A percentile compares a stretch with the other conserved stretches of the same genome.
phyloP scores from a whole-genome alignment of 1,284 basidiomycete species.

The Lentinus polychrous region DNA sequence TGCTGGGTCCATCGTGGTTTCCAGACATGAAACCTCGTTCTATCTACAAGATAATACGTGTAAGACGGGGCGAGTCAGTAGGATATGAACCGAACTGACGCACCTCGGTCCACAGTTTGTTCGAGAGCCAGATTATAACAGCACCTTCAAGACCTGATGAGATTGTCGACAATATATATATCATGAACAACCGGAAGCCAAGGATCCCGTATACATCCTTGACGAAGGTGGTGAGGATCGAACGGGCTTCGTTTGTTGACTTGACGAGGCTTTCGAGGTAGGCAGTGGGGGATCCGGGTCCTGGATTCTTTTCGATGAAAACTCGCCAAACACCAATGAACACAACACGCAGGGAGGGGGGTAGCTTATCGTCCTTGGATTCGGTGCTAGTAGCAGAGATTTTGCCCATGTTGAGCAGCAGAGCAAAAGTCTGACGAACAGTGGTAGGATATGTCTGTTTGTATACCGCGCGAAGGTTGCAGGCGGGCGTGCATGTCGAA shows the following conservation, averaged over 20 bases:
- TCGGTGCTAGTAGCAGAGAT: no score
- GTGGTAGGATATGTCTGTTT: no score
- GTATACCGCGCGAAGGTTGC: no score
- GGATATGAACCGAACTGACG: no score
- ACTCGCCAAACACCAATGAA: neutral
- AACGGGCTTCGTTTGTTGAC: neutral
- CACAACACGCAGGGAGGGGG: neutral
- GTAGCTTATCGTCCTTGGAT: neutral
- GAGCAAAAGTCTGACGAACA: no score
- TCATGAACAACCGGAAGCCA: neutral
- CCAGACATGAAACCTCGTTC: neutral
- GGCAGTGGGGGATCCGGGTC: neutral
- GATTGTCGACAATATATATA: neutral
- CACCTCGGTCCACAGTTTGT: neutral
- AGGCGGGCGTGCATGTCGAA: no score
- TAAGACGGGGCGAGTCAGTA: neutral
- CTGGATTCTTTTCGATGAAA: neutral
- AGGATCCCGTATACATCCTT: constrained; percentile 1
- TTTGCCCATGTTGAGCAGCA: no score
- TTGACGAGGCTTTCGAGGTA: neutral
- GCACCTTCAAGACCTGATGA: neutral
- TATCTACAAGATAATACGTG: neutral
- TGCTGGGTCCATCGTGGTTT: neutral
- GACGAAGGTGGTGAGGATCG: constrained; percentile 3
- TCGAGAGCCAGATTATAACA: neutral